Evolutionary conservation across 371 early-diverging fungal species (phyloP), one percentile per base, ranked within the genome.

Genomic region (Syncephalis fuscata): DNA sequence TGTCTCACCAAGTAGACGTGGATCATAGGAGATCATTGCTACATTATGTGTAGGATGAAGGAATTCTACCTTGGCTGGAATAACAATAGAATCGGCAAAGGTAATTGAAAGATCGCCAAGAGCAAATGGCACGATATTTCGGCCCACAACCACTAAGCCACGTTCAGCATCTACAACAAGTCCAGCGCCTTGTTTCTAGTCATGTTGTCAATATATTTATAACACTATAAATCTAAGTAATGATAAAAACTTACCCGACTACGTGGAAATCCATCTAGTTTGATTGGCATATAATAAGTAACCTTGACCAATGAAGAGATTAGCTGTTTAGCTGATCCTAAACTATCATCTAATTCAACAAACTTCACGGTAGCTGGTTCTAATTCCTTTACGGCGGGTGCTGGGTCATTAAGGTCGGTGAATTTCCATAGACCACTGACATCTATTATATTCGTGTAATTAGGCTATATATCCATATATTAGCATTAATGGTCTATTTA

Each of bases 41-140:
- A 80, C 74, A 54, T 84, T 85, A 45, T 86, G 86, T 1, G 80
- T 78, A n/a, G 87, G 87, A 52, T 89, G 87, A n/a, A 85, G 61
- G 53, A 77, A 85, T 53, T 79, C 67, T 41, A 85, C 71, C 54
- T 70, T 71, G 50, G 73, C 81, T 19, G 86, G 89, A 15, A 88
- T 78, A 38, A 80, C 72, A 44, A 82, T 71, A 0, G 77, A 76
- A 48, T 84, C 82, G 0, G 83, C 80, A 55, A 88, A 76, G n/a
- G 81, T 84, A 22, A 85, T 49, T 7, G 72, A 62, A 20, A 85
- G 51, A 53, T 84, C 82, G 38, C 82, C 82, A 59, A 85, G 65
- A 1, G 76, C 68, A 39, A 75, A 76, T 10, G 85, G 85, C 1
- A 85, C 73, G 37, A 78, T 69, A 49, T 74, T 77, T 15, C 83